Conservation (phyloP, 176 grass and related monocot genomes). For the Tillandsia leiboldiana region DNA sequence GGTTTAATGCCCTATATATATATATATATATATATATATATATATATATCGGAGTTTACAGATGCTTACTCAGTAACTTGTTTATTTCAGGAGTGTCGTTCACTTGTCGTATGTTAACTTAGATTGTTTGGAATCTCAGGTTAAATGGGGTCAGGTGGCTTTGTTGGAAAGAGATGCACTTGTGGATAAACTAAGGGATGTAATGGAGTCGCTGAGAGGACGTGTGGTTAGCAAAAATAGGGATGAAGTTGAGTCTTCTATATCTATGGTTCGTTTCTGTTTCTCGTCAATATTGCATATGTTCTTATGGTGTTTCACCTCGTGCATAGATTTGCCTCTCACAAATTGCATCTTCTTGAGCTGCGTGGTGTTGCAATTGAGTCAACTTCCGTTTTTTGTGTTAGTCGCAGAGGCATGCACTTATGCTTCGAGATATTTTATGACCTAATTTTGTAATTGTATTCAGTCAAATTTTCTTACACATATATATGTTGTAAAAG, state of each 20-base stretch:
- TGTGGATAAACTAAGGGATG: constrained; percentile 60
- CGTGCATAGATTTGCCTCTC: neutral
- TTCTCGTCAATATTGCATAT: neutral
- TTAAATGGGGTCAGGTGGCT: constrained; percentile 53
- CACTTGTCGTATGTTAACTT: neutral
- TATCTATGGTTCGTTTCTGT: constrained; percentile 60
- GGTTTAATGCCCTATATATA: constrained; percentile 22
- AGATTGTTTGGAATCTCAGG: constrained; percentile 30
- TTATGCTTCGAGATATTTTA: neutral
- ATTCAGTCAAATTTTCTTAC: too few species aligned
- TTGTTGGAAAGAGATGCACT: constrained; percentile 62
- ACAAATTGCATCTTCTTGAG: too few species aligned
- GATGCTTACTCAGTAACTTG: neutral
- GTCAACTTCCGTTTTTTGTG: neutral
- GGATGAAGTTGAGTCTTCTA: constrained; percentile 58
- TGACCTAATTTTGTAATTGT: too few species aligned
- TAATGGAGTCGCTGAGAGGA: constrained; percentile 50
- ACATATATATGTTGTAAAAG: too few species aligned
- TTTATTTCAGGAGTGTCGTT: neutral
- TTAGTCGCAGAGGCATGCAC: neutral
- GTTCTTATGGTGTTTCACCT: neutral
- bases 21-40: neutral
- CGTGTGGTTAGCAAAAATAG: constrained; percentile 46
- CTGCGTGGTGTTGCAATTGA: too few species aligned
- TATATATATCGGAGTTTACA: neutral